Percentiles rank a stretch among this genome's conserved stretches.
Conservation (phyloP, 305 asterid genomes). For the Withania somnifera region DNA sequence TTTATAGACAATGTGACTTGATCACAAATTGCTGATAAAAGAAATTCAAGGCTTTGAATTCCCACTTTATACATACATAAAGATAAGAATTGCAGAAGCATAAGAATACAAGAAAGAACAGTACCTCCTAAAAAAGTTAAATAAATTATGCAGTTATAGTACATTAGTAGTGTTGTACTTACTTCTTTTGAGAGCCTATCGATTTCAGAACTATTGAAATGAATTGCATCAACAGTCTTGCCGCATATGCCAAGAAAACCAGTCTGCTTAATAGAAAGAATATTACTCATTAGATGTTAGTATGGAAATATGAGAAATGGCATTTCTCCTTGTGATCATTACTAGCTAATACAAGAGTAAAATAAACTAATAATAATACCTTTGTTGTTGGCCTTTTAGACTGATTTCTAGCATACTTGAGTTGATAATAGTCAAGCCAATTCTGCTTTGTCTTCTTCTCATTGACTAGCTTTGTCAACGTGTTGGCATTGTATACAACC, state of each 20-base stretch:
- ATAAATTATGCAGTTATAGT: no score
- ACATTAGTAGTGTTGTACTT: conserved; percentile 20
- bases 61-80: background rate
- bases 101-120: background rate
- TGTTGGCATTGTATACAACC: conserved; percentile 86
- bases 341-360: background rate
- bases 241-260: conserved; percentile 89
- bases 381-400: conserved; percentile 47
- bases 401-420: conserved; percentile 66
- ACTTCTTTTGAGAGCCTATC: conserved; percentile 66
- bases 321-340: background rate
- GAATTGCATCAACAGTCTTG: conserved; percentile 73
- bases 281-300: conserved; percentile 12
- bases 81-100: background rate
- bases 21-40: background rate
- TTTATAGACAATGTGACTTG: background rate
- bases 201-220: conserved; percentile 61
- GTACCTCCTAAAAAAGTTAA: background rate
- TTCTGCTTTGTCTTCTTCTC: conserved; percentile 65
- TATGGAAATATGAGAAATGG: conserved; percentile 5
- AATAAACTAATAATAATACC: conserved; percentile 26
- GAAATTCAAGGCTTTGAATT: background rate
- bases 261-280: conserved; percentile 42
- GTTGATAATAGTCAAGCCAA: conserved; percentile 90
- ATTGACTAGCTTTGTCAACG: conserved; percentile 58